These are phyloP conservation scores for Evernia prunastri DNA, from an alignment of 495 filamentous ascomycete species.

Conservation along the genomic window DNA sequence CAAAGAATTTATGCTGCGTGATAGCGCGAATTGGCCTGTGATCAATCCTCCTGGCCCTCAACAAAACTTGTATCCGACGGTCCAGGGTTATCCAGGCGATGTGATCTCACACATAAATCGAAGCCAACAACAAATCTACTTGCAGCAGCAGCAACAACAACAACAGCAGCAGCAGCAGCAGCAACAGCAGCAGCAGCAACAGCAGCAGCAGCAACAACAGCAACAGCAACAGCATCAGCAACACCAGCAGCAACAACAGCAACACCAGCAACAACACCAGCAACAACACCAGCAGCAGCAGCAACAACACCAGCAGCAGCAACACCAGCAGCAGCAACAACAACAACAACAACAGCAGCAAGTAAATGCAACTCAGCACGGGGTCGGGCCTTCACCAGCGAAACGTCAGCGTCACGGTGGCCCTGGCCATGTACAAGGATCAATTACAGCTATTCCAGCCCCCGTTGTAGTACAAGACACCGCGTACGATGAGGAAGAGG, in stretches of 20 bases:
- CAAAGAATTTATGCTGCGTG: slow-evolving; percentile 90
- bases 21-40: slow-evolving; percentile 81
- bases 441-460: slow-evolving; percentile 18
- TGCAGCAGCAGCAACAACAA: slow-evolving; percentile 23
- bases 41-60: slow-evolving; percentile 56
- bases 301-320: slow-evolving; percentile 26
- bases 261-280: too few species aligned
- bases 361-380: slow-evolving; percentile 19
- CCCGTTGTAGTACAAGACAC: slow-evolving; percentile 14
- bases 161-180: slow-evolving; percentile 21
- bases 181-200: slow-evolving; percentile 27
- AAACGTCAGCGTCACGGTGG: slow-evolving; percentile 24
- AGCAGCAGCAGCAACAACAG: slow-evolving; percentile 23
- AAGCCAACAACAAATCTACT: slow-evolving; percentile 28
- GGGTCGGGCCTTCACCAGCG: slow-evolving; percentile 22
- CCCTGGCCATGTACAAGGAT: slow-evolving; percentile 15
- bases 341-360: slow-evolving; percentile 25
- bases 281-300: slow-evolving; percentile 19
- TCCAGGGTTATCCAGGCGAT: slow-evolving; percentile 29
- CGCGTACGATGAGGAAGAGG: slow-evolving; percentile 75
- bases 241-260: slow-evolving; percentile 23
- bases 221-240: slow-evolving; percentile 25
- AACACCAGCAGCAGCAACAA: slow-evolving; percentile 22
- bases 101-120: slow-evolving; percentile 28
- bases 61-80: slow-evolving; percentile 26